Base-by-base conservation (phyloP, 2,329 filamentous ascomycete genomes). In the Xylaria sp. region DNA sequence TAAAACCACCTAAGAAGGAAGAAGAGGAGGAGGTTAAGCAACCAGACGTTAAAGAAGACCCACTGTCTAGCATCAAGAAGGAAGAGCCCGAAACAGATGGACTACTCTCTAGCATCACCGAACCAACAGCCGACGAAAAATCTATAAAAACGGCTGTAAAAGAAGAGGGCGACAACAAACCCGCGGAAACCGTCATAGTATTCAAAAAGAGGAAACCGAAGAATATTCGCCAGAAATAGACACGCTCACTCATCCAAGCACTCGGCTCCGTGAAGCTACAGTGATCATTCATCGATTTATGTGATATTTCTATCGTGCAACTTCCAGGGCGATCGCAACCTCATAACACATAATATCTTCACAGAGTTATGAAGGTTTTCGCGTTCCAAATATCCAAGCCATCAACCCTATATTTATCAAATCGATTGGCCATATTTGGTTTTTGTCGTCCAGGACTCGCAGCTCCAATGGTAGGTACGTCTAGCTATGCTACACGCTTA, bases 121-220 rank as follows among this genome's bases (percentile, higher is more conserved):
- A 60, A 30, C 57, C 64, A 24, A 36, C 61, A 17, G 62, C 55
- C 14, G 65, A 27, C 4, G 65, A 60, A 19, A 21, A 55, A 8
- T 45, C 64, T 21, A 36, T 48, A 24, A 60, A 39, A 19, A 21
- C 64, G 14, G 30, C 69, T 58, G 53, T 75, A 5, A 80, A 81
- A 60, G 73, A 75, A 34, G 79, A 82, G 57, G 75, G 74, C 8
- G 72, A 73, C 14, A 48, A 64, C 12, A 71, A 68, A 24, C 47
- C 70, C 24, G 75, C 73, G 9, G 71, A 77, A 2, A 76, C 82
- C 11, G 83, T 86, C 2, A 85, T 93, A 1, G 82, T 93, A 2
- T 96, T 95, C 80, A 95, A 94, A 81, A 94, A 94, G 82, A 84
- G 92, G 62, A 95, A 93, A 76, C 84, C 88, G 14, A 91, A 89